Evolutionary conservation across 1,139 yeast genomes (phyloP).

Genomic region (Suhomyces choctaworum): DNA sequence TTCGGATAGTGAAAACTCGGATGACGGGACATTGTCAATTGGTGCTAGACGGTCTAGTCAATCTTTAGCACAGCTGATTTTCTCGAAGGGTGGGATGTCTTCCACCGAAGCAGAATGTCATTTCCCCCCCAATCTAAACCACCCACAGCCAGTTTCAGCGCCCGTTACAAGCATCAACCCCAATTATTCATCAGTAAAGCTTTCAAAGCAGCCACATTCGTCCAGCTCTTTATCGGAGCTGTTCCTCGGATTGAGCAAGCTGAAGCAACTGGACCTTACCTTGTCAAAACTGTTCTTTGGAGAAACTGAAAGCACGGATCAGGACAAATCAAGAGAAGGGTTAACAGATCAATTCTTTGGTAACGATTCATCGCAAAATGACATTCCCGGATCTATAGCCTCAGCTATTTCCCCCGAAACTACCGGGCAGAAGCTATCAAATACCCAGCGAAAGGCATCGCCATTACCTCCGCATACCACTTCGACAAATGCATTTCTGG

Average conservation of each 20-base stretch:
- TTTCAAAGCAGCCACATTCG: conserved; percentile 44
- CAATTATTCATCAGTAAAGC: conserved; percentile 35
- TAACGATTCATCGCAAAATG: conserved; percentile 1
- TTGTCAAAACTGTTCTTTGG: conserved; percentile 38
- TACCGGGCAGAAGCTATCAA: conserved; percentile 21
- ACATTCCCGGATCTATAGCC: conserved; percentile 1
- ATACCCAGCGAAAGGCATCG: conserved; percentile 36
- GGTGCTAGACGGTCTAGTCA: conserved; percentile 45
- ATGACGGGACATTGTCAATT: conserved; percentile 40
- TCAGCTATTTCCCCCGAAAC: conserved; percentile 10
- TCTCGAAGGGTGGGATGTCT: conserved; percentile 29
- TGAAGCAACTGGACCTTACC: conserved; percentile 43
- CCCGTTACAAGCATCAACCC: conserved; percentile 36
- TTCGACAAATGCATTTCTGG: conserved; percentile 46
- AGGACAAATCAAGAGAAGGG: conserved; percentile 42
- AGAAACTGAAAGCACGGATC: conserved; percentile 30
- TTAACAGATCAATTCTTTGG: conserved; percentile 8
- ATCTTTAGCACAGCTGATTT: conserved; percentile 49
- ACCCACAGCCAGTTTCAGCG: conserved; percentile 30
- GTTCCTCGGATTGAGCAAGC: conserved; percentile 34
- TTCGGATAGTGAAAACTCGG: conserved; percentile 23
- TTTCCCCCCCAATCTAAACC: conserved; percentile 22
- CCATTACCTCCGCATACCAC: conserved; percentile 51
- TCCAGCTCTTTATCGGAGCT: conserved; percentile 40
- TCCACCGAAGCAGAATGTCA: conserved; percentile 18